Evolutionary conservation across 2,329 filamentous ascomycete species (phyloP), one percentile per base, ranked within the genome.

Genomic region (Talaromyces sp.): DNA sequence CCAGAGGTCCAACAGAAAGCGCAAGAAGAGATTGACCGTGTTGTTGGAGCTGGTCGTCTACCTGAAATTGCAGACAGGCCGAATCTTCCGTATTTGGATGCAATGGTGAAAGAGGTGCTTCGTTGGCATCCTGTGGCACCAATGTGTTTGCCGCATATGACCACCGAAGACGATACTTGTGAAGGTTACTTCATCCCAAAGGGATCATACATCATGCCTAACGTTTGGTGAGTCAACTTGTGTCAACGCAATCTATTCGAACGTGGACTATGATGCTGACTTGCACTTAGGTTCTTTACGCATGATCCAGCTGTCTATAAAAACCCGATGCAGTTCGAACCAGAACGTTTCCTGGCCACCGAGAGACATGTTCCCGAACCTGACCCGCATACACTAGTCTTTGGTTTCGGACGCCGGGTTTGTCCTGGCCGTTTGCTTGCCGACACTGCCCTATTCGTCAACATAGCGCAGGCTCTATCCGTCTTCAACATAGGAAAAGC

Each of bases 1-100:
- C 82, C 81, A 0, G 79, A 81, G 8, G 81, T 84, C 19, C 80
- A 86, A 27, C 78, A 78, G 0, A 85, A 84, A 67, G 82, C 81
- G 0, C 80, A 84, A 37, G 73, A 75, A 14, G 78, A 81, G 62
- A 72, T 67, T n/a, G 66, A 79, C 67, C 63, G 63, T 4, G 75
- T 78, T 22, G 67, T 77, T 19, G 76, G 75, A 0, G 22, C 33
- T 5, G 68, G 70, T 61, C 67, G 70, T 0, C 73, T 74, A 10
- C 69, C 74, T 0, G 76, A 72, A 6, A 78, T 77, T 45, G 67
- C 73, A 3, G 80, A 81, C 39, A 77, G 69, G 4, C 41, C 65
- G 11, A 68, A 69, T 24, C 70, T 77, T 8, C 75, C 75, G 1
- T 76, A 73, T 56, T 66, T 76, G 7, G 59, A 71, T 49, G 73